These are phyloP conservation scores for Allium fistulosum DNA, from an alignment of 106 monocot species.

Conservation along the genomic window DNA sequence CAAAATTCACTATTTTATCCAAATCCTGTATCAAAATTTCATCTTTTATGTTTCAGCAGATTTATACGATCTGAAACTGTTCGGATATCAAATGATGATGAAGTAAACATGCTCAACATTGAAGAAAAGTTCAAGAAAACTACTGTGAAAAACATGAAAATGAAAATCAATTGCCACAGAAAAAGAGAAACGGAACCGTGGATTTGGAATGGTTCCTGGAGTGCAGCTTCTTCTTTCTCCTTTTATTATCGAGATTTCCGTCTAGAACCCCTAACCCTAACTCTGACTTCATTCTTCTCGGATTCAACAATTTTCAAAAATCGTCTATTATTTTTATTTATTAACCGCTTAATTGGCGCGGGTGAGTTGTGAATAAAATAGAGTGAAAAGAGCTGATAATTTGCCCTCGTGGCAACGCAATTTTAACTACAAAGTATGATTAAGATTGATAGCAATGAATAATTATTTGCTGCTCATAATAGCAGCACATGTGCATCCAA, in stretches of 20 bases:
- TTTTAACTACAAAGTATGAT: no score
- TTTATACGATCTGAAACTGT: no score
- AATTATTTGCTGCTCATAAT: no score
- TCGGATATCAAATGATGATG: no score
- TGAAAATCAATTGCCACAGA: background rate
- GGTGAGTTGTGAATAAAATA: background rate
- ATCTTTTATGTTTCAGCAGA: no score
- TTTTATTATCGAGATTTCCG: slow-evolving; percentile 1
- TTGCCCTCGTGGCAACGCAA: no score
- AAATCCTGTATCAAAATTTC: slow-evolving; percentile 3
- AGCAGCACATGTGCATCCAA: no score
- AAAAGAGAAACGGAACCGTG: background rate
- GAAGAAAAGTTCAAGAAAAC: background rate
- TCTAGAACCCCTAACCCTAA: slow-evolving; percentile 24
- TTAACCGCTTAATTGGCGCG: slow-evolving; percentile 16
- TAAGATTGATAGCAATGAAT: no score
- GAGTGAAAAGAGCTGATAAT: background rate
- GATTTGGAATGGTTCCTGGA: background rate
- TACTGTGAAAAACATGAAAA: background rate
- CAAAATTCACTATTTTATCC: background rate
- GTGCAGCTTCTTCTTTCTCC: slow-evolving; percentile 15
- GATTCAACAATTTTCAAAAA: background rate
- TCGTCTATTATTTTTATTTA: background rate
- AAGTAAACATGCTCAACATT: no score
- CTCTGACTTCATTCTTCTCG: slow-evolving; percentile 7